These are phyloP conservation scores for Martiniozyma asiatica DNA, from an alignment of 1,139 yeast genomes.

Conservation along the genomic window DNA sequence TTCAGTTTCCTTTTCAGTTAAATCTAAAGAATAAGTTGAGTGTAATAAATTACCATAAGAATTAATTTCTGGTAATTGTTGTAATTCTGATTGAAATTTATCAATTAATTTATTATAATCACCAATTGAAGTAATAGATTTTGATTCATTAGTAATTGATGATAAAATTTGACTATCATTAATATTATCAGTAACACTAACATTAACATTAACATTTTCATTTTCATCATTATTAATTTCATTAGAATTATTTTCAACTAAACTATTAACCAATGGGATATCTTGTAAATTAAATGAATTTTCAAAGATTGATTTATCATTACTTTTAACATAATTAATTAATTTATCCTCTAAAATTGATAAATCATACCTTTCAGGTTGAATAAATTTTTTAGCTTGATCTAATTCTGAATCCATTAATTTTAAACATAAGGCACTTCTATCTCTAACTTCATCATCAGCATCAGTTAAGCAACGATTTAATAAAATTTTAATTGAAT, in stretches of 20 bases:
- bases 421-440: constrained; percentile 79
- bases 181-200: constrained; percentile 8
- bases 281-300: constrained; percentile 59
- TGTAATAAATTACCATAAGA: constrained; percentile 66
- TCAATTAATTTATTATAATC: constrained; percentile 35
- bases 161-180: constrained; percentile 21
- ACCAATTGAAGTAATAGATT: no score
- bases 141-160: constrained; percentile 25
- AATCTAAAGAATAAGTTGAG: constrained; percentile 53
- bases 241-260: constrained; percentile 43
- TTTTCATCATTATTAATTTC: constrained; percentile 27
- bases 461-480: constrained; percentile 77
- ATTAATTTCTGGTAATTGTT: constrained; percentile 57
- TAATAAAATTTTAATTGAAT: constrained; percentile 64
- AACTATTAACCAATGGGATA: constrained; percentile 49
- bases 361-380: constrained; percentile 64
- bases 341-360: constrained; percentile 68
- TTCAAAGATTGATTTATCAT: constrained; percentile 42
- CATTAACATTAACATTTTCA: constrained; percentile 15
- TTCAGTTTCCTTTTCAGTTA: constrained; percentile 91
- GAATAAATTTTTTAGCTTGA: constrained; percentile 40
- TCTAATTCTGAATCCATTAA: constrained; percentile 39
- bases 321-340: constrained; percentile 53
- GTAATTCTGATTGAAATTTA: constrained; percentile 55
- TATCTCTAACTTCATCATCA: constrained; percentile 96